A percentile compares a stretch with the other conserved stretches of the same genome.
Evolutionary conservation across 2,329 filamentous ascomycete genomes (phyloP).

Genomic region (Drechmeria coniospora): DNA sequence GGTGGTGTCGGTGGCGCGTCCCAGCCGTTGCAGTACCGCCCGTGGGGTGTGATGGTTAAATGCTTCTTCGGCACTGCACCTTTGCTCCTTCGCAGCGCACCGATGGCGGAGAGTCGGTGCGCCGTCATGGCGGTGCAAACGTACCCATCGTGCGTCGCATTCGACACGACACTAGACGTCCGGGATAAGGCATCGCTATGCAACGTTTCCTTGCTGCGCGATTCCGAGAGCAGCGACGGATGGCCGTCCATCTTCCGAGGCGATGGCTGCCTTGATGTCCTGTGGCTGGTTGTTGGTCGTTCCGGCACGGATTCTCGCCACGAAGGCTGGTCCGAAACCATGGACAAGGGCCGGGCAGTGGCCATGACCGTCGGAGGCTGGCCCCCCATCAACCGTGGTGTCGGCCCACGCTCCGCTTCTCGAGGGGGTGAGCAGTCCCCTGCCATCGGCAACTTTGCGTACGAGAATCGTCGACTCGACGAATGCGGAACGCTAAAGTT

Average conservation of each 20-base stretch:
- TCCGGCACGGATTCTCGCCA: slow-evolving; percentile 16
- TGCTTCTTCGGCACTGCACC: slow-evolving; percentile 2
- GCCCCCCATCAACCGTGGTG: slow-evolving; percentile 14
- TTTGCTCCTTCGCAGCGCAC: slow-evolving; percentile 14
- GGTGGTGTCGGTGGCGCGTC: neutral
- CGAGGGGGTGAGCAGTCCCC: slow-evolving; percentile 5
- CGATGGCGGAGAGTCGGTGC: slow-evolving; percentile 16
- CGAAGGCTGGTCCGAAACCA: slow-evolving; percentile 38
- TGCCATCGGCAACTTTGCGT: slow-evolving; percentile 15
- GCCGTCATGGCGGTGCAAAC: slow-evolving; percentile 16
- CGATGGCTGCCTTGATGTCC: slow-evolving; percentile 2
- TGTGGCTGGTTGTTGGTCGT: slow-evolving; percentile 14
- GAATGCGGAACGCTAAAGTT: slow-evolving; percentile 39
- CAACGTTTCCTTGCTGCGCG: slow-evolving; percentile 1
- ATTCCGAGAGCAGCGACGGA: slow-evolving; percentile 1
- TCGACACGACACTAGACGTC: slow-evolving; percentile 10
- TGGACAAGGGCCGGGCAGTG: slow-evolving; percentile 35
- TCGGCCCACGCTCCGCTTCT: slow-evolving; percentile 2
- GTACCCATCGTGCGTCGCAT: slow-evolving; percentile 6
- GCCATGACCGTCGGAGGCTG: slow-evolving; percentile 30
- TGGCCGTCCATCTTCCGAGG: slow-evolving; percentile 1
- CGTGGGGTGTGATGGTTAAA: neutral
- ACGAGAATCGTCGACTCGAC: slow-evolving; percentile 29
- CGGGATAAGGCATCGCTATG: slow-evolving; percentile 5
- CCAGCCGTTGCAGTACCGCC: neutral